Conservation (phyloP, 108 stramenopile genomes). For the Pseudonitzschia multistriata region DNA sequence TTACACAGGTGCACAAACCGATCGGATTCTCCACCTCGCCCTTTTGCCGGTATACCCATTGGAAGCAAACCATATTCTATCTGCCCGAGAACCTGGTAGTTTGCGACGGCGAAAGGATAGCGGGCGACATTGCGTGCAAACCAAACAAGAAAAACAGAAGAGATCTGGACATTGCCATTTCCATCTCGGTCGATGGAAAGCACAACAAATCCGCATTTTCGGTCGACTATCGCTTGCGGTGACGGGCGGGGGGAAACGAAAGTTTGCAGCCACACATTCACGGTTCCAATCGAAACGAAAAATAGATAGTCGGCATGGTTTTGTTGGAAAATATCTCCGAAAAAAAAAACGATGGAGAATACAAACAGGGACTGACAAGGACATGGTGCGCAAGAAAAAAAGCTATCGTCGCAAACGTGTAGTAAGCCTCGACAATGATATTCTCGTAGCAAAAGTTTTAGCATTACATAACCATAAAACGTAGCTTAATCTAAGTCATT, state of each 20-base stretch:
- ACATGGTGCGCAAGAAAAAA: no score
- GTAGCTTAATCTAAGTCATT: conserved; percentile 32
- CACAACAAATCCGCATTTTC: conserved; percentile 48
- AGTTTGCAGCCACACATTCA: not conserved
- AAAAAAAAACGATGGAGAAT: no score
- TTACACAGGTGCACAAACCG: conserved; percentile 92
- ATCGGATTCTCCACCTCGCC: conserved; percentile 95
- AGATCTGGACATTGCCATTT: conserved; percentile 73
- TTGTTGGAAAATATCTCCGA: not conserved
- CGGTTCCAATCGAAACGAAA: not conserved
- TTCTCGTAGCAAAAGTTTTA: no score
- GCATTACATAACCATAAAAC: no score
- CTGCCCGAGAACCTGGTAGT: conserved; percentile 54
- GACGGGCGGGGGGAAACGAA: not conserved
- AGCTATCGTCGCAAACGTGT: no score
- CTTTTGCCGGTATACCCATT: conserved; percentile 93
- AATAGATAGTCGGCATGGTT: not conserved
- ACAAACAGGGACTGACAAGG: no score
- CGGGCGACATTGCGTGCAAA: conserved; percentile 58
- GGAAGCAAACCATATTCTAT: conserved; percentile 95
- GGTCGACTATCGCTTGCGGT: conserved; percentile 70
- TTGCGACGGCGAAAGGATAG: conserved; percentile 63
- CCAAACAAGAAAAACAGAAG: conserved; percentile 71
- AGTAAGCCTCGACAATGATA: no score
- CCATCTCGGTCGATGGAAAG: conserved; percentile 52